Evolutionary conservation across 163 green algal genomes (phyloP).

Genomic region (Scenedesmus sp.): DNA sequence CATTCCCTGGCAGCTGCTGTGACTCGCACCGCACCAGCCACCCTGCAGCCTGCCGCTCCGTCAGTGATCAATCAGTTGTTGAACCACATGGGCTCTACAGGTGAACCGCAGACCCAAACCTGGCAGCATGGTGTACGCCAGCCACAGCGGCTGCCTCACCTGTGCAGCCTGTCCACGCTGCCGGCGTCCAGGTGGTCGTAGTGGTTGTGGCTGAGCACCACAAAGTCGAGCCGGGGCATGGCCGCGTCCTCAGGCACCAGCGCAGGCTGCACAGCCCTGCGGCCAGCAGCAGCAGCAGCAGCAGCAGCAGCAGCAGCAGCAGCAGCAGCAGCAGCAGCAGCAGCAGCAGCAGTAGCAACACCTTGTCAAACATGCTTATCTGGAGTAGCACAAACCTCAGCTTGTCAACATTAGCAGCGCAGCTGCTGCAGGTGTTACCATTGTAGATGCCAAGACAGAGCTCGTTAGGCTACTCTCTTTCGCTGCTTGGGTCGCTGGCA

Average conservation of each 20-base stretch:
- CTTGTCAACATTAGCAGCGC: too few species aligned
- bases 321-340: neutral
- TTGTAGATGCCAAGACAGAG: too few species aligned
- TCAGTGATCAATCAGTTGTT: too few species aligned
- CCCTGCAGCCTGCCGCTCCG: too few species aligned
- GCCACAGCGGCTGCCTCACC: constrained; percentile 16
- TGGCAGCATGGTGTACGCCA: neutral
- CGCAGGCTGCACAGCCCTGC: constrained; percentile 56
- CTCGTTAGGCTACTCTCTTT: too few species aligned
- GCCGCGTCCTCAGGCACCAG: constrained; percentile 55
- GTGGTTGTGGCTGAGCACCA: constrained; percentile 89
- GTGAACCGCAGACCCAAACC: too few species aligned
- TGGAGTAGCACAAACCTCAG: too few species aligned
- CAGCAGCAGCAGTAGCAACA: neutral
- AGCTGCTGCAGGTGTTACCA: too few species aligned
- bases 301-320: neutral
- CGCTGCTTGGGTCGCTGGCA: too few species aligned
- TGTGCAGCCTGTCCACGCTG: constrained; percentile 71
- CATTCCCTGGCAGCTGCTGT: too few species aligned
- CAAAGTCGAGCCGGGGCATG: constrained; percentile 75
- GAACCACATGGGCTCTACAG: too few species aligned
- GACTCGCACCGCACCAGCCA: too few species aligned
- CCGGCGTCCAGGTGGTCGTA: constrained; percentile 87
- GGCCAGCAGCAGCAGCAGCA: neutral
- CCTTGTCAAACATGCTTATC: neutral